Base-by-base conservation (phyloP, 768 basidiomycete genomes). In the Piloderma croceum region DNA sequence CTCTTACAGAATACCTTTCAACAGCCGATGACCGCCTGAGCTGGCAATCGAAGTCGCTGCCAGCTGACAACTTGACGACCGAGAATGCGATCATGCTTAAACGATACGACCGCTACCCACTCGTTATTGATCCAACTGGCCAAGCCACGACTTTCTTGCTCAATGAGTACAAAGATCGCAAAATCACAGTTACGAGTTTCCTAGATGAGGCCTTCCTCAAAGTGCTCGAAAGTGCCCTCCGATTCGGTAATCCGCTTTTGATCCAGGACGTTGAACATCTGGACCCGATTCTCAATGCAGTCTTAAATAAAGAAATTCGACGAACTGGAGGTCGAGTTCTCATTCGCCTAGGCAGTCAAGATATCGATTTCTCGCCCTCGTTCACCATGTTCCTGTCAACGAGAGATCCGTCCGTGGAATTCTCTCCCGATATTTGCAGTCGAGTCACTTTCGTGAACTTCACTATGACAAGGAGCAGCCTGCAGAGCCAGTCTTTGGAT, bases 81-180 rank as follows among this genome's bases (percentile, higher is more conserved):
- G 96, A 98, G 67, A 99, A 99, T 57, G 96, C 96, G n/a, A 92
- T 98, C 63, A 98, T 98, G 91, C 79, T 99, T 57, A 92, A 94
- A 58, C 83, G 92, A 36, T 97, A 92, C 77, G 90, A 90, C 54
- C 88, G 96, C 15, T 98, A 98, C 61, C 96, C 96, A 6, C 77
- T 98, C 37, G 89, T 99, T 43, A 90, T 99, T 53, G 96, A 99
- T 58, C 96, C 96, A 4, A 96, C 94, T 4, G 96, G 93, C 12
- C 96, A 99, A 59, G 96, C 96, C 5, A 93, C 91, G 0, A 76
- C 82, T 7, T 99, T 92, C 79, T 65, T 99, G 38, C 72, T 92
- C 48, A 93, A 94, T 53, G 88, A 96, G 57, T 93, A 93, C 72
- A 84, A 81, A 61, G 89, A 96, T 35, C 82, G 91, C 51, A 98